Evolutionary conservation across 106 monocot genomes (phyloP), one percentile per base, ranked within the genome.

Genomic region (Agapanthus africanus): DNA sequence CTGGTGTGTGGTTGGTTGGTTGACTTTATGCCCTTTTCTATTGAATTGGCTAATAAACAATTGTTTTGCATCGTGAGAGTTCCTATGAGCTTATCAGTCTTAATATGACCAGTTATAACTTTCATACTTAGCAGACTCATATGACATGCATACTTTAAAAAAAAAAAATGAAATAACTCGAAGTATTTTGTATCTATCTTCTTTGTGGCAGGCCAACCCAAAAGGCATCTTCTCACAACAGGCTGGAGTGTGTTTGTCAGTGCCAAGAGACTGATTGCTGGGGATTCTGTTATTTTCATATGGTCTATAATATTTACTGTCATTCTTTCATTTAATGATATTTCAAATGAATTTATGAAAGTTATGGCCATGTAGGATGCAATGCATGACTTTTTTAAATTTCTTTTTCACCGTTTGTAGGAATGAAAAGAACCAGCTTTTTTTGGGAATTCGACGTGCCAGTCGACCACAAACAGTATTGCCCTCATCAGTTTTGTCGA

Each of bases 181-280:
- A n/a, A n/a, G 50, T 64, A 16, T 32, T 59, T 30, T 59, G 7
- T 33, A 10, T 37, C 8, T 37, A 63, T 63, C 63, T 35, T 73
- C n/a, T 27, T 66, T 51, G 9, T 68, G 25, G 51, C 75, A 75
- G 75, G 75, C 32, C 67, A 75, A 68, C 75, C 75, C 15, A 75
- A 74, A 60, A 75, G 75, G 34, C 75, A 75, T 68, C 75, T 75
- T 46, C 68, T 75, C 42, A 75, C 75, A 15, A 75, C 75, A 37
- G 75, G 75, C 41, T 75, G 75, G 75, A 75, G 75, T 60, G 75
- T 75, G 41, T 75, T 75, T 68, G 75, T 75, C 31, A 75, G 75
- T 68, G 67, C 75, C 40, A 75, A 75, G 41, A 40, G 59, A 42
- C 68, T 75, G 59, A 67, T 75, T 68, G 75, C 75, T 68, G 75